phyloP scores from a whole-genome alignment of 352 stramenopile species.

The Pythium phragmitis region DNA sequence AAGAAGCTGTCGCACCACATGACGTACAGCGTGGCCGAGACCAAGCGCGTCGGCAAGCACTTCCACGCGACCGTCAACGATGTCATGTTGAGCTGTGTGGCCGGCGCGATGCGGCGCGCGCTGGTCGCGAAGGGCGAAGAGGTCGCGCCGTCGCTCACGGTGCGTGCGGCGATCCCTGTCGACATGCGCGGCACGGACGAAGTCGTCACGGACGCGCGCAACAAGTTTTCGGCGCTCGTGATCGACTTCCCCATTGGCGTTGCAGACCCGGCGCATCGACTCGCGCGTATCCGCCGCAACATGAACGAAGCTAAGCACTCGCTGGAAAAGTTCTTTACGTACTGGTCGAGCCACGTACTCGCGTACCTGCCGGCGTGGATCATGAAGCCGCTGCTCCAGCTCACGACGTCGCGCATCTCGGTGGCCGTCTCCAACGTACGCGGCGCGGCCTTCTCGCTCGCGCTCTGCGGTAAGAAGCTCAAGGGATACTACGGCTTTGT shows the following conservation, averaged over 20 bases:
- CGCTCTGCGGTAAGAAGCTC: constrained; percentile 52
- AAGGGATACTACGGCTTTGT: constrained; percentile 73
- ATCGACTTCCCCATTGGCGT: constrained; percentile 73
- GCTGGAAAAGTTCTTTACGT: constrained; percentile 77
- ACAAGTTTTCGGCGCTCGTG: constrained; percentile 78
- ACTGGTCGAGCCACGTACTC: constrained; percentile 53
- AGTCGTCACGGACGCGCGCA: constrained; percentile 56
- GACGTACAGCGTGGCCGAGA: constrained; percentile 64
- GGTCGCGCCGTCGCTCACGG: constrained; percentile 44
- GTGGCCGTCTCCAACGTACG: constrained; percentile 75
- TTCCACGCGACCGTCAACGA: constrained; percentile 75
- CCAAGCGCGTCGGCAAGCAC: constrained; percentile 72
- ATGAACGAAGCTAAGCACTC: constrained; percentile 83
- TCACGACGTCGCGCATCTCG: constrained; percentile 53
- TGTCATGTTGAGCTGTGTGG: constrained; percentile 77
- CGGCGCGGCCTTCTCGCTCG: constrained; percentile 46
- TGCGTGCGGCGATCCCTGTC: constrained; percentile 74
- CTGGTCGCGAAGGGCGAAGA: constrained; percentile 41
- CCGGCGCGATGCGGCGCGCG: constrained; percentile 70
- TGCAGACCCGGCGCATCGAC: constrained; percentile 44
- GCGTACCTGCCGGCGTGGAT: constrained; percentile 52
- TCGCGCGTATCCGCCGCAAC: constrained; percentile 40
- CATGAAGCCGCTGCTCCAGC: constrained; percentile 55
- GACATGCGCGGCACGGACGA: constrained; percentile 76
- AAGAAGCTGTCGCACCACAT: constrained; percentile 78